Evolutionary conservation across 106 monocot genomes (phyloP).

Genomic region (Triglochin maritima): DNA sequence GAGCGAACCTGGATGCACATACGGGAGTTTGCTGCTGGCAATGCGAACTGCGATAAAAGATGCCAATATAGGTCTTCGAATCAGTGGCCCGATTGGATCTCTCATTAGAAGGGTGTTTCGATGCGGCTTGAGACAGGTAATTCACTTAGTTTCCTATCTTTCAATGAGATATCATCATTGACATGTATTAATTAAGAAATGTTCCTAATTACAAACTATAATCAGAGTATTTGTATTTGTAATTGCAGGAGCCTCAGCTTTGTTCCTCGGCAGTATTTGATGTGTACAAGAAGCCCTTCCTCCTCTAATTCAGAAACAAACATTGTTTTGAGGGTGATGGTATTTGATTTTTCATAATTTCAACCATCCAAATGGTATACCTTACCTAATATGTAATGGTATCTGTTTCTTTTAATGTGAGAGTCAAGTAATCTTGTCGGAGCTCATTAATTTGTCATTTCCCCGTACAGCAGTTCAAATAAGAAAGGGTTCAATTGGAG

Average conservation of each 20-base stretch:
- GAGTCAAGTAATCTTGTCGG: not conserved
- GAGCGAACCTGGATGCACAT: constrained; percentile 48
- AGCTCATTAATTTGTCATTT: not conserved
- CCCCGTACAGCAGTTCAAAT: too few species aligned
- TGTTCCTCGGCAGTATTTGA: constrained; percentile 8
- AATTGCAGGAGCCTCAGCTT: constrained; percentile 6
- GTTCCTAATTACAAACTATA: not conserved
- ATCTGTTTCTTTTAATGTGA: not conserved
- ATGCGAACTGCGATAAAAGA: constrained; percentile 66
- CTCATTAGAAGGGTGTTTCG: constrained; percentile 45
- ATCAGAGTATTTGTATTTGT: not conserved
- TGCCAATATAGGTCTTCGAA: constrained; percentile 7
- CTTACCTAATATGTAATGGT: not conserved
- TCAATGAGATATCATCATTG: not conserved
- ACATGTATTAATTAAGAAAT: not conserved
- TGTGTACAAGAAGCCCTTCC: constrained; percentile 2
- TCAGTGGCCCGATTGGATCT: constrained; percentile 47
- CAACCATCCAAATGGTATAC: not conserved
- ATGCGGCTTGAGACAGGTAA: constrained; percentile 55
- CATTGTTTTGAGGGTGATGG: not conserved
- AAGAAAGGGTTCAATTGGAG: too few species aligned
- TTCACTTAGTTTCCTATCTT: not conserved
- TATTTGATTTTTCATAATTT: not conserved
- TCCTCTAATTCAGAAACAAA: not conserved
- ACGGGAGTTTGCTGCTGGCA: constrained; percentile 46